These are phyloP conservation scores for Dothistroma septosporum DNA, from an alignment of 2,329 filamentous ascomycete species.

Conservation along the genomic window DNA sequence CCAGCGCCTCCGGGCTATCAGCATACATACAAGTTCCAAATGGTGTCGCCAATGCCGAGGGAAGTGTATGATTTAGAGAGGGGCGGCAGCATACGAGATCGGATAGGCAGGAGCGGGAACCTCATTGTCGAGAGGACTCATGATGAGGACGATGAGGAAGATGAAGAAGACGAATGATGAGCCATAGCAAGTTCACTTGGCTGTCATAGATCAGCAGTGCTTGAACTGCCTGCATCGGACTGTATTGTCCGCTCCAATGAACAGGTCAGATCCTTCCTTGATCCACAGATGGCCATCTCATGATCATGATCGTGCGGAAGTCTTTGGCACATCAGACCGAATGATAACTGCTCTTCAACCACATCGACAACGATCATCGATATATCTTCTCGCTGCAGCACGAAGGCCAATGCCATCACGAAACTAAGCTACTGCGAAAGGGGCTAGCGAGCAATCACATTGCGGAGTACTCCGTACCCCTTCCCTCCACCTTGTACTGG, in stretches of 20 bases:
- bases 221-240: not conserved
- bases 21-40: constrained; percentile 78
- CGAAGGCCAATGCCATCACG: not conserved
- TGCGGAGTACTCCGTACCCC: not conserved
- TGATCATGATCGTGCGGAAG: too few species aligned
- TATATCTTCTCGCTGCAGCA: not conserved
- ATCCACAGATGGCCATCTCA: not conserved
- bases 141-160: constrained; percentile 53
- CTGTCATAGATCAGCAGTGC: not conserved
- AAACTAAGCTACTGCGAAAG: not conserved
- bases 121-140: constrained; percentile 74
- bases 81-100: constrained; percentile 63
- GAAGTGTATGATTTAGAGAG: constrained; percentile 69
- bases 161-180: constrained; percentile 35
- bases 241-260: not conserved
- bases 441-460: not conserved
- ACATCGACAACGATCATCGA: not conserved
- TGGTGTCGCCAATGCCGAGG: constrained; percentile 81
- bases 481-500: not conserved
- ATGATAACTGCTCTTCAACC: not conserved
- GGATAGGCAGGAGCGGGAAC: constrained; percentile 78
- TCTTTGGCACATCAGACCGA: not conserved
- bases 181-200: not conserved
- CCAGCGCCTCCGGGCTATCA: constrained; percentile 63
- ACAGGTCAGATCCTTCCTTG: not conserved